Conservation (phyloP, 768 basidiomycete genomes). For the Amanita brunnescens region DNA sequence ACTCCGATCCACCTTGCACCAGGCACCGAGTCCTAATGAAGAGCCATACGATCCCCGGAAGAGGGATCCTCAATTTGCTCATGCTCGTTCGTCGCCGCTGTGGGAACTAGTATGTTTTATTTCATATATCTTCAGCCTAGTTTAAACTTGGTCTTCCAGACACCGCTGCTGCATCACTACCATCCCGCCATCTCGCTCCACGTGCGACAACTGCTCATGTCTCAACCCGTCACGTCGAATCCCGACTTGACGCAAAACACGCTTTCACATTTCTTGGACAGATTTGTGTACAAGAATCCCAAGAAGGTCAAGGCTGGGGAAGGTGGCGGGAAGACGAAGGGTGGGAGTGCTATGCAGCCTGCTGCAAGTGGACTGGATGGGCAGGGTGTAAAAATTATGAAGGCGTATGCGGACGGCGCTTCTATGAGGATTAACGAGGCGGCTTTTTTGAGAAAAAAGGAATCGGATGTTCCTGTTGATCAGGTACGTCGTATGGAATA, state of each 20-base stretch:
- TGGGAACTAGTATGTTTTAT: constrained; percentile 76
- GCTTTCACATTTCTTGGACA: constrained; percentile 89
- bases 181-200: constrained; percentile 88
- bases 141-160: constrained; percentile 29
- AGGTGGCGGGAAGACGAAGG: constrained; percentile 42
- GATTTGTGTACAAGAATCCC: constrained; percentile 95
- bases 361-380: constrained; percentile 57
- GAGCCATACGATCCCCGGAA: constrained; percentile 77
- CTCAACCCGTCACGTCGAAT: constrained; percentile 68
- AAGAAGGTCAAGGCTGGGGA: constrained; percentile 47
- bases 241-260: constrained; percentile 91
- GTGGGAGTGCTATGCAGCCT: constrained; percentile 96
- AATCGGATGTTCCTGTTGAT: constrained; percentile 75
- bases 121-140: neutral
- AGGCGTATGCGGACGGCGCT: constrained; percentile 42
- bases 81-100: constrained; percentile 69
- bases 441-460: constrained; percentile 60
- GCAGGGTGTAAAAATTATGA: constrained; percentile 61
- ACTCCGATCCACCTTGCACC: constrained; percentile 30
- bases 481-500: constrained; percentile 41
- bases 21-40: constrained; percentile 16
- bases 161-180: constrained; percentile 75
- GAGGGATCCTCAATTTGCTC: constrained; percentile 81
- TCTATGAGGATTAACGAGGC: constrained; percentile 59
- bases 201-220: constrained; percentile 69